phyloP scores from a whole-genome alignment of 2,329 filamentous ascomycete species.

The Fusarium drepaniforme region DNA sequence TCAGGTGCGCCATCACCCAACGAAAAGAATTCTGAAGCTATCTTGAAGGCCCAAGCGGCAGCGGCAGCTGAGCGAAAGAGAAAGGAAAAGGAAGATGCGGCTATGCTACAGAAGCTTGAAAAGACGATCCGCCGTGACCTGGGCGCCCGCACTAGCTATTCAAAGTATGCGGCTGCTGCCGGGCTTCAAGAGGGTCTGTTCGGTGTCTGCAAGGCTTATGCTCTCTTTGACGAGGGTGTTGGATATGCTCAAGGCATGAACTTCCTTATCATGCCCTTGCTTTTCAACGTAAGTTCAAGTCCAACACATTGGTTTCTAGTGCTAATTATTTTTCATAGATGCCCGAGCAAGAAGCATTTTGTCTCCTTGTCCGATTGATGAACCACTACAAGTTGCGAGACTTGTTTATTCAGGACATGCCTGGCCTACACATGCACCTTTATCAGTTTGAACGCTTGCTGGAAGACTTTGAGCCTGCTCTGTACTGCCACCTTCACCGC shows the following conservation, averaged over 20 bases:
- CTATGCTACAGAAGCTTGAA: conserved; percentile 83
- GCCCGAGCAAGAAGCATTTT: conserved; percentile 97
- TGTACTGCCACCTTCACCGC: conserved; percentile 94
- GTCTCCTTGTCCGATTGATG: conserved; percentile 92
- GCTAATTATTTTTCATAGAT: conserved; percentile 66
- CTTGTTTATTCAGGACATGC: conserved; percentile 96
- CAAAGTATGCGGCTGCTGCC: conserved; percentile 92
- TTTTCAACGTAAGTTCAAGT: conserved; percentile 82
- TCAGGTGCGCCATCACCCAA: conserved; percentile 73
- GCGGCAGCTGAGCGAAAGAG: conserved; percentile 78
- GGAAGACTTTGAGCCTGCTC: conserved; percentile 92
- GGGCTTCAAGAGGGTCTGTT: conserved; percentile 95
- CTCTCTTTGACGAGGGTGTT: conserved; percentile 92
- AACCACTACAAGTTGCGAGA: conserved; percentile 95
- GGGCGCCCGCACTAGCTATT: conserved; percentile 93
- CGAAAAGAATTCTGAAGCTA: conserved; percentile 73
- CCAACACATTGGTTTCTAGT: neutral
- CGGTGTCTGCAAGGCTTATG: conserved; percentile 97
- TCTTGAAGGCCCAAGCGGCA: conserved; percentile 73
- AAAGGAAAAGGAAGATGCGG: conserved; percentile 82
- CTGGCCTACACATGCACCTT: conserved; percentile 90
- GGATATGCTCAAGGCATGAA: conserved; percentile 99
- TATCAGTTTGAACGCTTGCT: conserved; percentile 96
- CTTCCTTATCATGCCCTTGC: conserved; percentile 94
- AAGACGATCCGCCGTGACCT: conserved; percentile 92